These are phyloP conservation scores for Chaetomiaceae sp. DNA, from an alignment of 2,329 filamentous ascomycete species.

Conservation along the genomic window DNA sequence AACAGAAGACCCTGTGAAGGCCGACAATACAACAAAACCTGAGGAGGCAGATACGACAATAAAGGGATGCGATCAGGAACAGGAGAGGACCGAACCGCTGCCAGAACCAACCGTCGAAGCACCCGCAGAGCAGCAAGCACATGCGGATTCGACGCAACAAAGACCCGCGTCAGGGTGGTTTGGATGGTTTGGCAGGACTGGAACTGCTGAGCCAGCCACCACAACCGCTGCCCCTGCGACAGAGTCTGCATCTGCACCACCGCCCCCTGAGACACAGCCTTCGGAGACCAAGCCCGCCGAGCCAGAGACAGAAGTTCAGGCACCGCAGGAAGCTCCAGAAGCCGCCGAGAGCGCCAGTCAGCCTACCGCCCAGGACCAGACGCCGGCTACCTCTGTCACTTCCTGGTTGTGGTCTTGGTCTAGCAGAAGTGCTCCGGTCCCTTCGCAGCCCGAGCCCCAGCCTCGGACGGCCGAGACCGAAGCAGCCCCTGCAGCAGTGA, in stretches of 20 bases:
- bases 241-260: slow-evolving; percentile 20
- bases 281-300: slow-evolving; percentile 13
- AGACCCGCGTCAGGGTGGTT: slow-evolving; percentile 48
- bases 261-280: neutral
- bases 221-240: neutral
- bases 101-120: neutral
- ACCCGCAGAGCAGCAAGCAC: neutral
- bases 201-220: slow-evolving; percentile 3
- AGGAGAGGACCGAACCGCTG: neutral
- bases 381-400: slow-evolving; percentile 16
- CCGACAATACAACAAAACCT: slow-evolving; percentile 6
- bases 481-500: slow-evolving; percentile 17
- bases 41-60: slow-evolving; percentile 7
- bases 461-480: slow-evolving; percentile 15
- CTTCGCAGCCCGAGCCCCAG: slow-evolving; percentile 10
- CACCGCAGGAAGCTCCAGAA: slow-evolving; percentile 22
- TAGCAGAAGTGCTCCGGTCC: slow-evolving; percentile 11
- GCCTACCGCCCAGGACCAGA: slow-evolving; percentile 8
- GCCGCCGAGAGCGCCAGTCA: slow-evolving; percentile 13
- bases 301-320: slow-evolving; percentile 17
- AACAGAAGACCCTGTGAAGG: slow-evolving; percentile 7
- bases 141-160: slow-evolving; percentile 1
- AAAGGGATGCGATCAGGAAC: neutral
- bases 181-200: slow-evolving; percentile 45
- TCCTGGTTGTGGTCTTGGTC: slow-evolving; percentile 38